Conservation (phyloP, 2,329 filamentous ascomycete species). For the Colletotrichum liaoningense region DNA sequence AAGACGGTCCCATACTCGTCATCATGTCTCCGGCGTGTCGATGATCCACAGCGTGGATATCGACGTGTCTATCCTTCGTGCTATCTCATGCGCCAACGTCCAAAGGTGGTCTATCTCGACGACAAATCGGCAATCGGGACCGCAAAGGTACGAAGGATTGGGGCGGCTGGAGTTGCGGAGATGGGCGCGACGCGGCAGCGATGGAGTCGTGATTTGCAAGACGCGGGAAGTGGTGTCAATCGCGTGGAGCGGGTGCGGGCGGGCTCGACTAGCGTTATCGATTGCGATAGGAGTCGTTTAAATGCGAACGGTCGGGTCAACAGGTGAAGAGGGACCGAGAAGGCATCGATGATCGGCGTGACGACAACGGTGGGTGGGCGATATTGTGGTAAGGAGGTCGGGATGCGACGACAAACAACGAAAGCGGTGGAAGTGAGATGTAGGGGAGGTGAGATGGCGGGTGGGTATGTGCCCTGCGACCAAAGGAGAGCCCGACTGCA, state of each 20-base stretch:
- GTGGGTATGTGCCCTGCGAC: conserved; percentile 32
- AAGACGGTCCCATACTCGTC: conserved; percentile 74
- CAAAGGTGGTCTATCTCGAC: conserved; percentile 11
- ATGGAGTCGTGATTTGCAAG: conserved; percentile 23
- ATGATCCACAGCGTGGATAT: conserved; percentile 71
- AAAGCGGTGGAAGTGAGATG: conserved; percentile 16
- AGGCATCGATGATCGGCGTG: conserved; percentile 36
- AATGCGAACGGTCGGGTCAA: conserved; percentile 24
- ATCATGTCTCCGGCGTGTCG: conserved; percentile 69
- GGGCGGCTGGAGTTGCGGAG: conserved; percentile 10
- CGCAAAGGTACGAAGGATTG: conserved; percentile 8
- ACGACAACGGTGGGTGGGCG: conserved; percentile 11
- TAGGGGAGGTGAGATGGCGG: conserved; percentile 28
- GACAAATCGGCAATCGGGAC: conserved; percentile 15
- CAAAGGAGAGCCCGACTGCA: conserved; percentile 26
- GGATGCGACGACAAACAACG: conserved; percentile 32
- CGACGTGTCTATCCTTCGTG: conserved; percentile 56
- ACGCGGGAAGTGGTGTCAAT: conserved; percentile 29
- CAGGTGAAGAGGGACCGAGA: conserved; percentile 24
- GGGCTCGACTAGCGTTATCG: conserved; percentile 32
- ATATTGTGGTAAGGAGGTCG: conserved; percentile 25
- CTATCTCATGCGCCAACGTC: conserved; percentile 61
- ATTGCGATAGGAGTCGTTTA: conserved; percentile 18
- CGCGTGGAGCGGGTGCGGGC: conserved; percentile 20
- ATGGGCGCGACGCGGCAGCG: conserved; percentile 35